These are phyloP conservation scores for Deuterostichococcus epilithicus DNA, from an alignment of 139 green algal species.

Conservation along the genomic window DNA sequence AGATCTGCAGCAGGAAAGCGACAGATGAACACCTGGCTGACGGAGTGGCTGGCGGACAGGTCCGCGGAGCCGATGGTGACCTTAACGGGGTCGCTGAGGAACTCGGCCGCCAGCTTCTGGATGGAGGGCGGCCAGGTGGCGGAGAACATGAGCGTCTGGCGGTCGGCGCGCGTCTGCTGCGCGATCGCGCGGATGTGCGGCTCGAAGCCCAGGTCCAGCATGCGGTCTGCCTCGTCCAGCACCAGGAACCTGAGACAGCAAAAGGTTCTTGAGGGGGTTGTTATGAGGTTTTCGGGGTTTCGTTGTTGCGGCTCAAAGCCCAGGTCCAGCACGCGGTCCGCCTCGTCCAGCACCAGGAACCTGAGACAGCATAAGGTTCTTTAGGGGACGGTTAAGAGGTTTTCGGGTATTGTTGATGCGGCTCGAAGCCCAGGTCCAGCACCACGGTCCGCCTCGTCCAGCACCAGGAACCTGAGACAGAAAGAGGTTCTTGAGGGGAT, in stretches of 20 bases:
- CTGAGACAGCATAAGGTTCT: too few species aligned
- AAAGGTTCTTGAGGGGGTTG: not conserved
- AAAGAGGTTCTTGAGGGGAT: too few species aligned
- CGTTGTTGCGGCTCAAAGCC: constrained; percentile 87
- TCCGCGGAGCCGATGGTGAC: constrained; percentile 77
- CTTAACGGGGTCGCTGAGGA: constrained; percentile 69
- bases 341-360: constrained; percentile 92
- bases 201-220: constrained; percentile 94
- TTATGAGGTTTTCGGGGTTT: not conserved
- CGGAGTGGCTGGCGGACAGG: constrained; percentile 83
- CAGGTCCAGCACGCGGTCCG: constrained; percentile 92
- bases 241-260: constrained; percentile 74
- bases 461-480: too few species aligned
- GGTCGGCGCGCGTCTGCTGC: constrained; percentile 58
- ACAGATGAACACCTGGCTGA: constrained; percentile 57
- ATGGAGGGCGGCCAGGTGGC: constrained; percentile 91
- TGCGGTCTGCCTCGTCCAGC: constrained; percentile 92
- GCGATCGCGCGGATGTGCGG: constrained; percentile 70
- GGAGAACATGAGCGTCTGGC: constrained; percentile 96
- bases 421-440: constrained; percentile 92
- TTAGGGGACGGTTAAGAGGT: too few species aligned
- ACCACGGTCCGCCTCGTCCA: constrained; percentile 93
- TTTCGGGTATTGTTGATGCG: too few species aligned
- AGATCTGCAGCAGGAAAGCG: not conserved
- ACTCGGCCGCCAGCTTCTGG: constrained; percentile 78